Percentiles rank a stretch among this genome's conserved stretches.
Conservation (phyloP, 179 eudicot genomes). For the Beta lomatogona region DNA sequence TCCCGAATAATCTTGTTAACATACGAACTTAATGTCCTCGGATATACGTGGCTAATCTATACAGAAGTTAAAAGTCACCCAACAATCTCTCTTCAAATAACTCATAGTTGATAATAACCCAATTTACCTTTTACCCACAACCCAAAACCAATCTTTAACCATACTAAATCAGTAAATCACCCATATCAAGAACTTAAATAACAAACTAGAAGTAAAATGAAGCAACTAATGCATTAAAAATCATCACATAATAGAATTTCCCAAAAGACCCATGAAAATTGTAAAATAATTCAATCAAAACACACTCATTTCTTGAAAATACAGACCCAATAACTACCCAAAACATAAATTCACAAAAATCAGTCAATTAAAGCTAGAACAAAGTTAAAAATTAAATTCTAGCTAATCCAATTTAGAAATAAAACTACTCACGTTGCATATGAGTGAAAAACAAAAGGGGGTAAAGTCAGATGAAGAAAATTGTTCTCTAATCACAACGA, state of each 20-base stretch:
- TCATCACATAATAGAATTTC: not conserved
- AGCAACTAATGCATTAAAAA: not conserved
- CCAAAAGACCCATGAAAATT: not conserved
- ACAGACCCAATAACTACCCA: not conserved
- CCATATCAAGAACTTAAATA: not conserved
- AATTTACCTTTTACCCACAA: not conserved
- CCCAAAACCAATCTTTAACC: not conserved
- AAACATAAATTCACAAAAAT: no score
- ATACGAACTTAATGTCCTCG: not conserved
- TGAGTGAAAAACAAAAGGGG: not conserved
- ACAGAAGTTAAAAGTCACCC: not conserved
- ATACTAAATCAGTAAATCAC: not conserved
- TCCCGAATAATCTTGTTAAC: not conserved
- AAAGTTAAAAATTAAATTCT: no score
- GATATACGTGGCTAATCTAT: not conserved
- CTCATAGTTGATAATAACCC: not conserved
- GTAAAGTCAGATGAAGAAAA: not conserved
- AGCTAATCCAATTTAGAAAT: no score
- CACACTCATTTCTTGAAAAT: not conserved
- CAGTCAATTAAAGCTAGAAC: not conserved
- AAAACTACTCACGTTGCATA: not conserved
- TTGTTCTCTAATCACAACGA: not conserved
- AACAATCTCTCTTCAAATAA: not conserved
- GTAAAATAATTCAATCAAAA: not conserved
- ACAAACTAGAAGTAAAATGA: not conserved